Conservation (phyloP, 768 basidiomycete species). For the Naganishia friedmannii region DNA sequence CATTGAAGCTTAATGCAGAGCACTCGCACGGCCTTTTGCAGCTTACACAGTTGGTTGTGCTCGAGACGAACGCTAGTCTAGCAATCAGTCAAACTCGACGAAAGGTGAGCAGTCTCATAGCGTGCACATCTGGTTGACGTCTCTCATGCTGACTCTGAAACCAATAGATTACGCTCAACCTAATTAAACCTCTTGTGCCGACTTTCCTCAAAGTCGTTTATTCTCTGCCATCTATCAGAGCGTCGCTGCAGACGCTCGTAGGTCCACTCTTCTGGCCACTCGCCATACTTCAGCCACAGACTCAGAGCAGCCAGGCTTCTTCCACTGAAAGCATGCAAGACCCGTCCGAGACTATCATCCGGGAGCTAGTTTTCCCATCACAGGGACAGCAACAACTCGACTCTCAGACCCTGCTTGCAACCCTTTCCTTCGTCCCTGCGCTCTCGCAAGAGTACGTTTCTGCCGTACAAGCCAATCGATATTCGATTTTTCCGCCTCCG, state of each 20-base stretch:
- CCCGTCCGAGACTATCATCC: constrained; percentile 9
- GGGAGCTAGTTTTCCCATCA: constrained; percentile 13
- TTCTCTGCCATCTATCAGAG: not conserved
- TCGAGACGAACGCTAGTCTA: constrained; percentile 20
- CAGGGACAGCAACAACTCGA: not conserved
- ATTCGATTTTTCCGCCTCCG: constrained; percentile 39
- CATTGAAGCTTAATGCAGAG: not conserved
- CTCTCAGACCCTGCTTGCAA: not conserved
- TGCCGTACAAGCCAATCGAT: constrained; percentile 32
- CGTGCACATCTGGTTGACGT: too few relatives aligned
- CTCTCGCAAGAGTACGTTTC: constrained; percentile 21
- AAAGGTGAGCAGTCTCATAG: constrained; percentile 24
- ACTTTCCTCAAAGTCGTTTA: constrained; percentile 9
- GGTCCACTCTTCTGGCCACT: constrained; percentile 23
- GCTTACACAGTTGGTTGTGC: constrained; percentile 4
- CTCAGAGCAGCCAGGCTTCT: constrained; percentile 18
- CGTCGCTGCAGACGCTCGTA: constrained; percentile 3
- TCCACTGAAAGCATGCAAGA: constrained; percentile 20
- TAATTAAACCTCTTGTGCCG: constrained; percentile 18
- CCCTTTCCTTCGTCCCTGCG: not conserved
- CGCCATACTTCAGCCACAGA: constrained; percentile 15
- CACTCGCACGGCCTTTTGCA: constrained; percentile 9
- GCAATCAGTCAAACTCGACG: constrained; percentile 28
- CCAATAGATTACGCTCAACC: constrained; percentile 13
- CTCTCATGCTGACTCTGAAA: not conserved